Conservation (phyloP, 768 basidiomycete species). For the Kwoniella mangroviensis region DNA sequence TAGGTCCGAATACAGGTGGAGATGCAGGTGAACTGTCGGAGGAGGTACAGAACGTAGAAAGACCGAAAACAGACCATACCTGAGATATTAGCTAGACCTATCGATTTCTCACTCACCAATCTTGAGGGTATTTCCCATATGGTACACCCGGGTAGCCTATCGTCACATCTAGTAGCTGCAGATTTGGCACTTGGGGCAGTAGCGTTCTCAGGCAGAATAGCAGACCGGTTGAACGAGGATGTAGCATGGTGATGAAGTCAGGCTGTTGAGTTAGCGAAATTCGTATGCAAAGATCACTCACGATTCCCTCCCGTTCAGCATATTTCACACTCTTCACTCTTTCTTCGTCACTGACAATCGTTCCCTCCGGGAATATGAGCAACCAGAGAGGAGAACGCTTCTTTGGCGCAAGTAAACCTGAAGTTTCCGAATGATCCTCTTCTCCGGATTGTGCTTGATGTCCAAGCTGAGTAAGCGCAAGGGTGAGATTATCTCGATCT, state of each 20-base stretch:
- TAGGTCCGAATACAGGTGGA: slow-evolving; percentile 74
- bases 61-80: slow-evolving; percentile 84
- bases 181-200: slow-evolving; percentile 71
- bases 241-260: slow-evolving; percentile 77
- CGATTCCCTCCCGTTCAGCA: slow-evolving; percentile 85
- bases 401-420: slow-evolving; percentile 8
- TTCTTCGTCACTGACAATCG: slow-evolving; percentile 84
- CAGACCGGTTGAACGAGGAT: slow-evolving; percentile 91
- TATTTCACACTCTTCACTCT: slow-evolving; percentile 82
- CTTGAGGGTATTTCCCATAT: slow-evolving; percentile 77
- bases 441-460: slow-evolving; percentile 47
- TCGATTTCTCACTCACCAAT: slow-evolving; percentile 56
- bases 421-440: slow-evolving; percentile 3
- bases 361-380: slow-evolving; percentile 93
- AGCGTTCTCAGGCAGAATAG: slow-evolving; percentile 82
- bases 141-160: slow-evolving; percentile 90
- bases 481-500: slow-evolving; percentile 71
- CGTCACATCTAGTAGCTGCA: slow-evolving; percentile 88
- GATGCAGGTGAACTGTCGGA: slow-evolving; percentile 82
- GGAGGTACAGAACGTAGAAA: slow-evolving; percentile 81
- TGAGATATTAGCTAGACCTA: slow-evolving; percentile 10
- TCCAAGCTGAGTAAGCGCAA: slow-evolving; percentile 71
- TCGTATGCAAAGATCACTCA: slow-evolving; percentile 60
- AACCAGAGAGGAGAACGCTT: slow-evolving; percentile 68
- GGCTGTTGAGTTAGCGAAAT: slow-evolving; percentile 61